These are phyloP conservation scores for Podosphaera leucotricha DNA, from an alignment of 2,329 filamentous ascomycete genomes.

Conservation along the genomic window DNA sequence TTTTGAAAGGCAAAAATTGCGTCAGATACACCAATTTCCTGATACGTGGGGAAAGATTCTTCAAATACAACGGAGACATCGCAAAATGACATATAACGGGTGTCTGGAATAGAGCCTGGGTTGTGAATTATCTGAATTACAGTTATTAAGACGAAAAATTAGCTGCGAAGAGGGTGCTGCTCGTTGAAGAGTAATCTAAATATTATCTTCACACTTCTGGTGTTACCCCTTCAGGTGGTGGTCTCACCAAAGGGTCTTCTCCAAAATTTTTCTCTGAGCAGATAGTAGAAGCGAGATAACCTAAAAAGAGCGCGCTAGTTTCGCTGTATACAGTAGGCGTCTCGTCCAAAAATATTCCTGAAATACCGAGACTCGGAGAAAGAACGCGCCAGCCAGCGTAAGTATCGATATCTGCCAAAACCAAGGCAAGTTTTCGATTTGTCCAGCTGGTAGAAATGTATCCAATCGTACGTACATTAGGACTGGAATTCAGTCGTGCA, in stretches of 20 bases:
- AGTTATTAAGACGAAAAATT: neutral
- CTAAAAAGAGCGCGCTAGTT: slow-evolving; percentile 15
- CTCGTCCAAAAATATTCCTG: slow-evolving; percentile 25
- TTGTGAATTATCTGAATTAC: slow-evolving; percentile 20
- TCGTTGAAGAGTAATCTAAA: neutral
- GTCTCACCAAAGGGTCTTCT: slow-evolving; percentile 16
- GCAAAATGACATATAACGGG: slow-evolving; percentile 17
- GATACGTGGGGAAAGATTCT: slow-evolving; percentile 18
- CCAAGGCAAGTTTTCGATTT: slow-evolving; percentile 12
- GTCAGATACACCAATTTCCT: slow-evolving; percentile 14
- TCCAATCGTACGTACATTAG: slow-evolving; percentile 19
- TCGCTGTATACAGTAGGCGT: slow-evolving; percentile 18
- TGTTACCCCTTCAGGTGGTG: neutral
- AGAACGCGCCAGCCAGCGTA: slow-evolving; percentile 21
- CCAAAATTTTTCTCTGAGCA: slow-evolving; percentile 16
- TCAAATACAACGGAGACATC: slow-evolving; percentile 22
- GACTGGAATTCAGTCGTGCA: slow-evolving; percentile 17
- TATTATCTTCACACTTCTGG: neutral
- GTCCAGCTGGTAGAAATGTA: slow-evolving; percentile 19
- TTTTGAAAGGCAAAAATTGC: slow-evolving; percentile 13
- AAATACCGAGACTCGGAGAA: slow-evolving; percentile 18
- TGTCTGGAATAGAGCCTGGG: slow-evolving; percentile 20
- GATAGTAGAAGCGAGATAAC: slow-evolving; percentile 16
- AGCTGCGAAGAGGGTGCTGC: neutral
- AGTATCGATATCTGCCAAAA: slow-evolving; percentile 18